Conservation (phyloP, 2,329 filamentous ascomycete species). For the Pseudocercospora ulei region DNA sequence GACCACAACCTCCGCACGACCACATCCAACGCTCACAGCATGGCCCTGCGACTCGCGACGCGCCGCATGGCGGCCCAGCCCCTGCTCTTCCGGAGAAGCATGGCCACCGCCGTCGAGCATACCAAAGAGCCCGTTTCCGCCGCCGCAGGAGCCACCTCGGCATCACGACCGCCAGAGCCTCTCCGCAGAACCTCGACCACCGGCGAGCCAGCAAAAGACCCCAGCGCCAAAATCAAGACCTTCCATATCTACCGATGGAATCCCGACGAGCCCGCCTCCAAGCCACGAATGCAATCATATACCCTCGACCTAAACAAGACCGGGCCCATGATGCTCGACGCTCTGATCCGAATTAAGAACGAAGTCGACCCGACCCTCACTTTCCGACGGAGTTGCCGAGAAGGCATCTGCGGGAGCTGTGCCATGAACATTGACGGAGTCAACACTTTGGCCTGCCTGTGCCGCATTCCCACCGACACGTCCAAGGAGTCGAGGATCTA, state of each 20-base stretch:
- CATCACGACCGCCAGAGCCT: slow-evolving; percentile 33
- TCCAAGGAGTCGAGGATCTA: slow-evolving; percentile 83
- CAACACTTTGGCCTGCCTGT: slow-evolving; percentile 94
- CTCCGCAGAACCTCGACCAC: slow-evolving; percentile 51
- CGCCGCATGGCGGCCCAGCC: slow-evolving; percentile 32
- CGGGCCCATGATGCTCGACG: slow-evolving; percentile 95
- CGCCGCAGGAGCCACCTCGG: slow-evolving; percentile 29
- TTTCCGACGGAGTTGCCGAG: slow-evolving; percentile 89
- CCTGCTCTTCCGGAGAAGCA: slow-evolving; percentile 31
- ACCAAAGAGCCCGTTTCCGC: slow-evolving; percentile 31
- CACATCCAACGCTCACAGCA: slow-evolving; percentile 26
- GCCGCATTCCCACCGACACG: slow-evolving; percentile 83
- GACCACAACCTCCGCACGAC: slow-evolving; percentile 12
- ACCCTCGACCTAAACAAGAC: slow-evolving; percentile 97
- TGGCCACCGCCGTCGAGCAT: slow-evolving; percentile 34
- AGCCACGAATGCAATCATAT: slow-evolving; percentile 93
- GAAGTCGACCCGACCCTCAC: slow-evolving; percentile 94
- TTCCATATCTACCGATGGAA: slow-evolving; percentile 99
- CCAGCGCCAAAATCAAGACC: slow-evolving; percentile 64
- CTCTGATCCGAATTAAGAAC: slow-evolving; percentile 97
- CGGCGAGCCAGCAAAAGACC: slow-evolving; percentile 50
- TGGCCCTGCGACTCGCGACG: slow-evolving; percentile 34
- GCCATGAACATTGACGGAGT: slow-evolving; percentile 99
- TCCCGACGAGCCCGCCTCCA: slow-evolving; percentile 80
- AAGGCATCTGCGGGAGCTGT: slow-evolving; percentile 97